These are phyloP conservation scores for Citeromyces nyonsensis DNA, from an alignment of 805 yeast species.

Conservation along the genomic window DNA sequence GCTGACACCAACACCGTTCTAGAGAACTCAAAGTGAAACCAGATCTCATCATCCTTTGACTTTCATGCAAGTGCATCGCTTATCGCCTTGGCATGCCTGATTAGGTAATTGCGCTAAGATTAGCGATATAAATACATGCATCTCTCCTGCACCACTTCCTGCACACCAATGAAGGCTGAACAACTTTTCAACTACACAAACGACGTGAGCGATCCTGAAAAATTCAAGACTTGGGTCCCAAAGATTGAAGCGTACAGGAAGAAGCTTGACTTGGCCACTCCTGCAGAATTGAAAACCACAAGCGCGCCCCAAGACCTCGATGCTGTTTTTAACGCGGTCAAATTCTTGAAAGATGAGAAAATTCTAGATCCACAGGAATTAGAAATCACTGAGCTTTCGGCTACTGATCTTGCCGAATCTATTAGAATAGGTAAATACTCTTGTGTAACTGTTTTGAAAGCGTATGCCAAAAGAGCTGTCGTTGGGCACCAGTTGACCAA, in stretches of 20 bases:
- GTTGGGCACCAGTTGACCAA: conserved; percentile 49
- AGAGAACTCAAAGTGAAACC: too few species aligned
- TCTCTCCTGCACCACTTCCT: too few species aligned
- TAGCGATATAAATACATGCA: too few species aligned
- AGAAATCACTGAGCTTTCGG: conserved; percentile 25
- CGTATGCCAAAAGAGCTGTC: conserved; percentile 51
- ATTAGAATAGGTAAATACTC: conserved; percentile 30
- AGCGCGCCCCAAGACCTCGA: conserved; percentile 19
- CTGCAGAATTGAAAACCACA: conserved; percentile 11
- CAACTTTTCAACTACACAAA: conserved; percentile 10
- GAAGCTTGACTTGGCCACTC: conserved; percentile 10
- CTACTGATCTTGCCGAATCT: conserved; percentile 21
- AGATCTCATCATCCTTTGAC: too few species aligned
- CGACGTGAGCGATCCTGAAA: conserved; percentile 18
- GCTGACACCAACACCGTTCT: too few species aligned
- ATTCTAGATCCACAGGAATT: conserved; percentile 18
- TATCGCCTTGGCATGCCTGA: too few species aligned
- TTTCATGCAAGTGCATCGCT: too few species aligned
- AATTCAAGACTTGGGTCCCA: conserved; percentile 27
- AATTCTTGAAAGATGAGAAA: conserved; percentile 17
- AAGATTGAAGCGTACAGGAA: conserved; percentile 24
- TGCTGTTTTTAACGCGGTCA: conserved; percentile 17
- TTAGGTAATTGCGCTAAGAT: too few species aligned
- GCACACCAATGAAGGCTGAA: too few species aligned
- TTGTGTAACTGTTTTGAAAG: conserved; percentile 37